Evolutionary conservation across 176 grass and related monocot species (phyloP).

Genomic region (Otatea glauca): DNA sequence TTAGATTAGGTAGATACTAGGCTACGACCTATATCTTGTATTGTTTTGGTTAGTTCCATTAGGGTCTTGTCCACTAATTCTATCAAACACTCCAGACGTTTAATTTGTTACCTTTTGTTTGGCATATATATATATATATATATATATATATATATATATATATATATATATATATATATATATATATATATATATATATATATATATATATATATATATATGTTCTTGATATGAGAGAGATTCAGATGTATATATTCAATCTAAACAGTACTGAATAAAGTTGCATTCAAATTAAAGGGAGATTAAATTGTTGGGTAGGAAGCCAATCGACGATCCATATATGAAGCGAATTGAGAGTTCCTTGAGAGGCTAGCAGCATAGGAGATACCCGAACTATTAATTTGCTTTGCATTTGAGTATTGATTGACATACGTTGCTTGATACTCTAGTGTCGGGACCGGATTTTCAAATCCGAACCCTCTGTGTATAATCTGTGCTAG

Average conservation of each 20-base stretch:
- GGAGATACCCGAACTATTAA: background rate
- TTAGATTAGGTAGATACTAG: conserved; percentile 16
- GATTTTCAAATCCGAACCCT: too few relatives aligned
- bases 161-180: too few relatives aligned
- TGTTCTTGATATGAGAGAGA: background rate
- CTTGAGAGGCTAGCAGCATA: background rate
- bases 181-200: too few relatives aligned
- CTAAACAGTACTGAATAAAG: background rate
- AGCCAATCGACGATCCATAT: background rate
- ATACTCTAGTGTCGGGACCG: too few relatives aligned
- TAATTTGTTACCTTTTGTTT: conserved; percentile 9
- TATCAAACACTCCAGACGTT: background rate
- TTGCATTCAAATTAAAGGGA: background rate
- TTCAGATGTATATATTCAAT: background rate
- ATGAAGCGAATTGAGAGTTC: background rate
- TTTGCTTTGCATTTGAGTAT: background rate
- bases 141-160: too few relatives aligned
- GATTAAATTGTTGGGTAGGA: background rate
- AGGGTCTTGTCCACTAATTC: conserved; percentile 12
- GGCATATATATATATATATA: background rate
- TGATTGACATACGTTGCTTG: background rate
- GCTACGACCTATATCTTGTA: conserved; percentile 9
- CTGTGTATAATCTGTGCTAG: too few relatives aligned
- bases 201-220: background rate
- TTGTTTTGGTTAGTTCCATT: conserved; percentile 1